phyloP scores from a whole-genome alignment of 2,329 filamentous ascomycete species.

The Graphiopsis chlorocephala region DNA sequence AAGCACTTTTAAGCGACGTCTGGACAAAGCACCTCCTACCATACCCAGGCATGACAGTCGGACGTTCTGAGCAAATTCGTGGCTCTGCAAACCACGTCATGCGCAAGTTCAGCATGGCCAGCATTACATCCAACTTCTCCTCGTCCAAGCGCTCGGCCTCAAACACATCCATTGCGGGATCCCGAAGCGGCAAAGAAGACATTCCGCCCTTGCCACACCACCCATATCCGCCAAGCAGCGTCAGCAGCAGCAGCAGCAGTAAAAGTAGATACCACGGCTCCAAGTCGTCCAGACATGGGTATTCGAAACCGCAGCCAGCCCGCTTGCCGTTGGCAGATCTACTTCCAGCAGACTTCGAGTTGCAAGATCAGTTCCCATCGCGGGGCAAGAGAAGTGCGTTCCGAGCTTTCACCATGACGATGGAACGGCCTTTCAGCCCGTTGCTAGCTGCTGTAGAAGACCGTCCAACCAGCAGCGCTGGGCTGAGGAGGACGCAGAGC shows the following conservation, averaged over 20 bases:
- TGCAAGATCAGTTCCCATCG: constrained; percentile 26
- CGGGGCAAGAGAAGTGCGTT: constrained; percentile 27
- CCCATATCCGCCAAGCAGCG: neutral
- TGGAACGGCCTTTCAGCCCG: constrained; percentile 36
- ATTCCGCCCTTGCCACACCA: constrained; percentile 18
- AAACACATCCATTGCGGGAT: constrained; percentile 41
- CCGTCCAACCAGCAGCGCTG: constrained; percentile 18
- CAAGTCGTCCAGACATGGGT: neutral
- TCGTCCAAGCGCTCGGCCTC: constrained; percentile 70
- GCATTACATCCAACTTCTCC: constrained; percentile 72
- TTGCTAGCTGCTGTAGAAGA: constrained; percentile 24
- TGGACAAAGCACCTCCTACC: constrained; percentile 81
- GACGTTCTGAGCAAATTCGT: constrained; percentile 66
- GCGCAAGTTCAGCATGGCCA: constrained; percentile 80
- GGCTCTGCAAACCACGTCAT: constrained; percentile 83
- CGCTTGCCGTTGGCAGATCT: constrained; percentile 24
- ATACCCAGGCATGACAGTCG: constrained; percentile 74
- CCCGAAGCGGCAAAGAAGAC: constrained; percentile 29
- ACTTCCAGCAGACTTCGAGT: constrained; percentile 48
- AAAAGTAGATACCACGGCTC: neutral
- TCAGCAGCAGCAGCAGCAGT: neutral
- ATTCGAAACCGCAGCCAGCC: neutral
- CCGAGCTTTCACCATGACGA: constrained; percentile 33
- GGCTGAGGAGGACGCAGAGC: constrained; percentile 31
- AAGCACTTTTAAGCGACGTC: constrained; percentile 70